These are phyloP conservation scores for Magnusiomyces fungicola DNA, from an alignment of 1,139 yeast genomes.

Conservation along the genomic window DNA sequence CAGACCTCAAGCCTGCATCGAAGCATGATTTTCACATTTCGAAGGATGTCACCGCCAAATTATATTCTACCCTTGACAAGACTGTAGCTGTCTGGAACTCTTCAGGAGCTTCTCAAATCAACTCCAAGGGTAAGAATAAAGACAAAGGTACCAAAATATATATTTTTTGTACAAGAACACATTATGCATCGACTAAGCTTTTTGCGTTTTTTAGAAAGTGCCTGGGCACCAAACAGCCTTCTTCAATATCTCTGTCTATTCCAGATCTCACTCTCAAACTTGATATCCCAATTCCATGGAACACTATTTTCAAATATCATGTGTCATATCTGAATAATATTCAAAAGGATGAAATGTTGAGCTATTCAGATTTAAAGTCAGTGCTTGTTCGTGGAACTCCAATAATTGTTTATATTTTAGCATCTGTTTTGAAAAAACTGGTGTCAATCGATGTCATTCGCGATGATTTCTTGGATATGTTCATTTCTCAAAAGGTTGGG, in stretches of 20 bases:
- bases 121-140: not conserved
- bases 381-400: slow-evolving; percentile 20
- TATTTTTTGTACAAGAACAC: slow-evolving; percentile 49
- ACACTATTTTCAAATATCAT: not conserved
- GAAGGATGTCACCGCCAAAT: slow-evolving; percentile 36
- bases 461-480: slow-evolving; percentile 24
- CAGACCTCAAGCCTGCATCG: slow-evolving; percentile 27
- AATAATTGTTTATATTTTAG: slow-evolving; percentile 23
- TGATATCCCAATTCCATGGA: slow-evolving; percentile 3
- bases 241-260: slow-evolving; percentile 36
- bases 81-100: slow-evolving; percentile 48
- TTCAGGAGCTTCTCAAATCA: not conserved
- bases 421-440: slow-evolving; percentile 27
- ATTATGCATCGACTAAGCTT: slow-evolving; percentile 50
- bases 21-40: slow-evolving; percentile 22
- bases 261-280: slow-evolving; percentile 39
- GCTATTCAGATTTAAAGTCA: slow-evolving; percentile 13
- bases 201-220: slow-evolving; percentile 46
- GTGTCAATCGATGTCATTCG: slow-evolving; percentile 22
- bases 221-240: slow-evolving; percentile 31
- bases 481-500: slow-evolving; percentile 37
- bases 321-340: not conserved
- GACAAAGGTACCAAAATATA: slow-evolving; percentile 35
- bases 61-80: slow-evolving; percentile 65
- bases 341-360: slow-evolving; percentile 18